Evolutionary conservation across 2,329 filamentous ascomycete genomes (phyloP).

Genomic region (Ophiostoma novo-ulmi): DNA sequence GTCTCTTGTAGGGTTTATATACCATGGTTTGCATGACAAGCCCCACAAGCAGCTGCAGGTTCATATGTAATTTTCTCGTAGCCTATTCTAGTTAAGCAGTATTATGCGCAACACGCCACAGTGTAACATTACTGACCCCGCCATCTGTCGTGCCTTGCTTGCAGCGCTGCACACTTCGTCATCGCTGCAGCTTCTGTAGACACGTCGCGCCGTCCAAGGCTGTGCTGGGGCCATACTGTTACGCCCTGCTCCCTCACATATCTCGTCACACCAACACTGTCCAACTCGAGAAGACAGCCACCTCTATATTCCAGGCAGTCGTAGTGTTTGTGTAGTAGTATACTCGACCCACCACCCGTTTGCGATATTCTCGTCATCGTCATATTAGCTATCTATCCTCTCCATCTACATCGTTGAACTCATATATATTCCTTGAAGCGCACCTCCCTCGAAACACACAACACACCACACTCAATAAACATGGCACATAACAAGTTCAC

Average conservation of each 20-base stretch:
- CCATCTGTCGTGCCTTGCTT: constrained; percentile 1
- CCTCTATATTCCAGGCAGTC: neutral
- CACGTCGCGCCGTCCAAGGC: neutral
- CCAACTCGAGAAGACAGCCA: neutral
- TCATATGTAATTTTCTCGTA: no score
- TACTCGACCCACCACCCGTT: neutral
- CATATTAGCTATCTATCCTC: neutral
- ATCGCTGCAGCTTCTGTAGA: constrained; percentile 11
- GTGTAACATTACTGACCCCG: neutral
- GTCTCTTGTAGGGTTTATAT: constrained; percentile 23
- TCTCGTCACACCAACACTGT: neutral
- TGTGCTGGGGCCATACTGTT: neutral
- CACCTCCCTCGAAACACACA: neutral
- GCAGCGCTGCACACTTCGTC: neutral
- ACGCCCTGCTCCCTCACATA: neutral
- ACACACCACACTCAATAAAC: constrained; percentile 22
- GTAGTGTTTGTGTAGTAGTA: neutral
- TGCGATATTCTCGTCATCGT: neutral
- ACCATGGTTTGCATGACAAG: neutral
- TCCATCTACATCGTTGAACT: neutral
- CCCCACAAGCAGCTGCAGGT: neutral
- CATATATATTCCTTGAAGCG: neutral
- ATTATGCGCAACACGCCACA: neutral
- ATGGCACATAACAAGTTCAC: constrained; percentile 48
- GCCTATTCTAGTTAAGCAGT: neutral